Evolutionary conservation across 768 basidiomycete species (phyloP), one percentile per base, ranked within the genome.

Genomic region (Leccinum fibrillosum): DNA sequence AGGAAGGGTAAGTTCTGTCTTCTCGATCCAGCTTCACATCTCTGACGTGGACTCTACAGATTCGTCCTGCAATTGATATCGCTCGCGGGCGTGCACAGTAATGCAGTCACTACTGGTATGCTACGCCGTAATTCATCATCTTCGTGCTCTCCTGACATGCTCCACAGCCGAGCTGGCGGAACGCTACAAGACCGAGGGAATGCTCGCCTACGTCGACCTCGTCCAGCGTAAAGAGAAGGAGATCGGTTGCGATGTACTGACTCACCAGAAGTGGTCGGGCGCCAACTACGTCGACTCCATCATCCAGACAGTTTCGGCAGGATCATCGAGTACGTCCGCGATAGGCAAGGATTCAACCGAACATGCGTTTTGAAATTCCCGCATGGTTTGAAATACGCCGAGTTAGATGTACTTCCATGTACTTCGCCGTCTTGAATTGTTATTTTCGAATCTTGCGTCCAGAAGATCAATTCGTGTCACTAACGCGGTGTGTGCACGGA

Each of bases 221-320:
- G 83, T 95, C 52, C 93, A 96, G 68, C 78, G 84, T 62, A 93
- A 90, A 71, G 93, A 96, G 74, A 90, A 88, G 72, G 92, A 88
- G 65, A 83, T 94, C 52, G 89, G 89, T 34, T 90, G 89, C 59
- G 93, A 96, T 70, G 92, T 96, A 32, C 77, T 95, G 49, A 96
- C 90, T 3, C 93, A 96, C 72, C 93, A 96, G 76, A 95, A 94
- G 80, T 97, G 94, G 93, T 93, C 92, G 62, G 93, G 94, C 35
- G 93, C 93, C 23, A 90, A 89, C 67, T 96, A 95, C 72, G 85
- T 94, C 57, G 93, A 96, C 74, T 77, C 88, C 54, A 94, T 96
- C 62, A 75, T 96, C 53, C 84, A 84, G 42, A 90, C 85, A 15
- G 83, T 96, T 21, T 88, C 92, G 8, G 91, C 90, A 10, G 93